Percentiles rank a stretch among this genome's conserved stretches.
These are phyloP conservation scores for Penicillium desertorum DNA, from an alignment of 495 filamentous ascomycete genomes.

Conservation along the genomic window DNA sequence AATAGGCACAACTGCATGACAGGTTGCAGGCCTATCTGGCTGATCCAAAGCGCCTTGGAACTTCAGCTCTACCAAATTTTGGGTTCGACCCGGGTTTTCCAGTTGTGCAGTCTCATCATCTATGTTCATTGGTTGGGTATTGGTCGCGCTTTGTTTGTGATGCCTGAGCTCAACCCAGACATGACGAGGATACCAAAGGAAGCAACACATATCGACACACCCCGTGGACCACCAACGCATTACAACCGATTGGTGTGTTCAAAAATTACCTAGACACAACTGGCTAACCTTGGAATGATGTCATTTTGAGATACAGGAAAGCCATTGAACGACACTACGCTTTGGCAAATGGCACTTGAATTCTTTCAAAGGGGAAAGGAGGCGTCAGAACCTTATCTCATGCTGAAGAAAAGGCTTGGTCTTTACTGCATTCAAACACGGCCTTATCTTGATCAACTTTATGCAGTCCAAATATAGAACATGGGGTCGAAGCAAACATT, in stretches of 20 bases:
- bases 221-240: neutral
- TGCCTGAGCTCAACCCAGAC: neutral
- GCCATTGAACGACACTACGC: neutral
- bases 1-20: neutral
- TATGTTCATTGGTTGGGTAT: neutral
- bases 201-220: neutral
- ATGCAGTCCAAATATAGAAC: slow-evolving; percentile 28
- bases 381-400: neutral
- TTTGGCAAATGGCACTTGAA: neutral
- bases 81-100: neutral
- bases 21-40: neutral
- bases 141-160: neutral
- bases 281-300: neutral
- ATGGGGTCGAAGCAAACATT: slow-evolving; percentile 8
- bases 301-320: neutral
- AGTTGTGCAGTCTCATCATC: neutral
- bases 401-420: neutral
- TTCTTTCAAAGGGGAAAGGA: neutral
- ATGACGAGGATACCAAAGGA: neutral
- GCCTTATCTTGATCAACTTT: slow-evolving; percentile 4
- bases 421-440: slow-evolving; percentile 21
- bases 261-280: neutral
- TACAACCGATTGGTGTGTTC: neutral
- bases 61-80: neutral
- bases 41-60: neutral